Base-by-base conservation (phyloP, 371 early-diverging fungal genomes). In the Catenaria anguillulae region DNA sequence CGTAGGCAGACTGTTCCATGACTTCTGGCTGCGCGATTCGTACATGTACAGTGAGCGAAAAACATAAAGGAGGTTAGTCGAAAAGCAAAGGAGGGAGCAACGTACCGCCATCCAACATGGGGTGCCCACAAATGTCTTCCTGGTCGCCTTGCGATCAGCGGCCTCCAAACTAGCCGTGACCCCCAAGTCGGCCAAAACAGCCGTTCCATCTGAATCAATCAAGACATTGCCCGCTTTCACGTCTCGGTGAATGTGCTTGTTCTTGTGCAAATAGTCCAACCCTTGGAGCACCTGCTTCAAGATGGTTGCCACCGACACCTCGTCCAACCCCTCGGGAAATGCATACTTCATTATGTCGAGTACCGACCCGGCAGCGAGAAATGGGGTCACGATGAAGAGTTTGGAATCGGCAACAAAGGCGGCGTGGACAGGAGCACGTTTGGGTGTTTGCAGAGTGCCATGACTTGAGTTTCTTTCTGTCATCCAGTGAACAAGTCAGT, bases 51-150 rank as follows among this genome's bases (percentile, higher is more conserved):
- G 90, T 90, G 23, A 90, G 90, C 62, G 24, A 55, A 12, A n/a
- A n/a, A 24, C 21, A n/a, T 60, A 24, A 21, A 12, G 21, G 12
- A 17, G 17, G 34, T 34, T 17, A 60, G 37, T 15, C 15, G 34
- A 19, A 60, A 29, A n/a, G n/a, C n/a, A n/a, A n/a, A n/a, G n/a
- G n/a, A n/a, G n/a, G n/a, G n/a, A n/a, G n/a, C n/a, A n/a, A n/a
- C n/a, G n/a, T n/a, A n/a, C n/a, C n/a, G 46, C 46, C 46, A 46
- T 46, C 62, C 58, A 70, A 61, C 60, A 60, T 21, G 50, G 55
- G 26, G 89, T 89, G 23, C 90, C 92, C 19, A 90, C 92, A 83
- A 92, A 92, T 0, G 93, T 92, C 73, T 86, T 89, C 65, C 93
- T 69, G 68, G 80, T 69, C 26, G 83, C 85, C 62, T 75, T 76